phyloP scores from a whole-genome alignment of 2,329 filamentous ascomycete species.

The Alternaria rosae region DNA sequence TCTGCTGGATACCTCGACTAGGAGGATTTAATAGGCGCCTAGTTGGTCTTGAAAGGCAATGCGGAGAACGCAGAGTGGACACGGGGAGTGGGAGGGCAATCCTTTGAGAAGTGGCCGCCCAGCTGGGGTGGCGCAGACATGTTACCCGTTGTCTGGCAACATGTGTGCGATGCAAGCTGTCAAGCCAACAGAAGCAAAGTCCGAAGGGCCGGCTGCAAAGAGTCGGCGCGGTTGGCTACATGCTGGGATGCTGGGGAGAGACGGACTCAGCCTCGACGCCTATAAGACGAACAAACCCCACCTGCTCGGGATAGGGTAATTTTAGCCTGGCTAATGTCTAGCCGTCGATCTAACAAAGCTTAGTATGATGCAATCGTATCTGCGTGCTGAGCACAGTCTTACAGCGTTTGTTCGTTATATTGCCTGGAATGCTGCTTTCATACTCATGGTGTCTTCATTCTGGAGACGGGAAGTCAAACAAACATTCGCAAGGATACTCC shows the following conservation, averaged over 20 bases:
- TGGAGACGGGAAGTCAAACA: not conserved
- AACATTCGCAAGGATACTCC: not conserved
- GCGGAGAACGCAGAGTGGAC: conserved; percentile 5
- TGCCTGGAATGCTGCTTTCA: not conserved
- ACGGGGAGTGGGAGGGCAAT: conserved; percentile 6
- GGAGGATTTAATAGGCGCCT: not conserved
- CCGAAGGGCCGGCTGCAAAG: conserved; percentile 26
- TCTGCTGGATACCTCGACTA: not conserved
- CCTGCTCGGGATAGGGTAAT: conserved; percentile 22
- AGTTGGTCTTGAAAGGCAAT: not conserved
- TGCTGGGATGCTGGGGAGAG: conserved; percentile 18
- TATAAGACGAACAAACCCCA: conserved; percentile 23
- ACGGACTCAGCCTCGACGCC: conserved; percentile 32
- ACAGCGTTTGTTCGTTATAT: not conserved
- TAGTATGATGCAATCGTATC: not conserved
- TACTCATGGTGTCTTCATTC: not conserved
- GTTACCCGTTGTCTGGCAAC: conserved; percentile 20
- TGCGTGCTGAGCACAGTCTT: not conserved
- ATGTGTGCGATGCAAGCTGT: conserved; percentile 25
- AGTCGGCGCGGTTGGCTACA: conserved; percentile 27
- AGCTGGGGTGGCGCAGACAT: conserved; percentile 32
- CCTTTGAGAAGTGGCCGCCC: conserved; percentile 4
- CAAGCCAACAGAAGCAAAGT: conserved; percentile 27
- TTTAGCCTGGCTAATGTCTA: conserved; percentile 17
- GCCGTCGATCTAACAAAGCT: conserved; percentile 15